These are phyloP conservation scores for Polytrichum commune DNA, from an alignment of 225 moss, liverwort and hornwort genomes.

Conservation along the genomic window DNA sequence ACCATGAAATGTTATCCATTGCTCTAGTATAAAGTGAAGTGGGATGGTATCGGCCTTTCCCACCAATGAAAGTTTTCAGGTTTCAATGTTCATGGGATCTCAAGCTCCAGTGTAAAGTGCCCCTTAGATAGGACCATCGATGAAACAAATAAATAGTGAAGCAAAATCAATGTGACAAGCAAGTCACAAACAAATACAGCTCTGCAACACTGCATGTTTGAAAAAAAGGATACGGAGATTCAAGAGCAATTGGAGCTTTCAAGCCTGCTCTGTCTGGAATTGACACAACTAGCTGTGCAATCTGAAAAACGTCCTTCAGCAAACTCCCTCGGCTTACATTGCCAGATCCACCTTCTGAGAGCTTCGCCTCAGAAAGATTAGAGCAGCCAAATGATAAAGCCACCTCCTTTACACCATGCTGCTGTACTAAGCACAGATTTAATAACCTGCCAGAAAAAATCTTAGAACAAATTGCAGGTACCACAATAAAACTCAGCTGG, in stretches of 20 bases:
- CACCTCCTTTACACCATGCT: constrained; percentile 60
- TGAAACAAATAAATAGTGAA: background rate
- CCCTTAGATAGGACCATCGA: background rate
- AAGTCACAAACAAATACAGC: constrained; percentile 6
- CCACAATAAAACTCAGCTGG: background rate
- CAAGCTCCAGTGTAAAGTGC: no score
- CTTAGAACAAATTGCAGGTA: background rate
- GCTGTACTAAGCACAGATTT: constrained; percentile 56
- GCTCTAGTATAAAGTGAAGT: no score
- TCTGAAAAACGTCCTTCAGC: constrained; percentile 40
- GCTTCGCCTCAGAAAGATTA: constrained; percentile 25
- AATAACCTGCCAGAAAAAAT: constrained; percentile 61
- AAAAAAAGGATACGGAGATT: constrained; percentile 64
- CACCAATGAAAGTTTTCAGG: no score
- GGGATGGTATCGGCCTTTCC: no score
- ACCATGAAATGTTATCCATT: no score
- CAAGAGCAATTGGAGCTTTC: constrained; percentile 53
- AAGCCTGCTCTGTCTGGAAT: constrained; percentile 73
- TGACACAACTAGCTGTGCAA: constrained; percentile 72
- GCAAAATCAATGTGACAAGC: background rate
- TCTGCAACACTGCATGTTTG: background rate
- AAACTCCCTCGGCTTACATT: constrained; percentile 36
- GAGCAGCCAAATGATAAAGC: constrained; percentile 45
- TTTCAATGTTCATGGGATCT: no score
- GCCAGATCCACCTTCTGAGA: constrained; percentile 23